Conservation (phyloP, 2,329 filamentous ascomycete species). For the Capronia americana region DNA sequence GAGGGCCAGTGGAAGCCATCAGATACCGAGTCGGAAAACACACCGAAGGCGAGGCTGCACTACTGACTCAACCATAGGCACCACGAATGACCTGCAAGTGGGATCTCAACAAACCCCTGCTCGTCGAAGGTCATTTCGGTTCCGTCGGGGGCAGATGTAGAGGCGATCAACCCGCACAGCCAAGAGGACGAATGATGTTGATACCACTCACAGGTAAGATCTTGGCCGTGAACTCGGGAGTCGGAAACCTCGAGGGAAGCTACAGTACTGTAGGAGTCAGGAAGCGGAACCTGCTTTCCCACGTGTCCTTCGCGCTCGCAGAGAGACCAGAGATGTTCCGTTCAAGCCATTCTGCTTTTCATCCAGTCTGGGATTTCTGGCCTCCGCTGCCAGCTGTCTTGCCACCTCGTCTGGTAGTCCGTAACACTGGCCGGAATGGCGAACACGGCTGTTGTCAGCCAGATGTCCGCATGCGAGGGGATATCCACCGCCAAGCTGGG, state of each 20-base stretch:
- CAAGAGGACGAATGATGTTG: neutral
- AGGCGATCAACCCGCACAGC: neutral
- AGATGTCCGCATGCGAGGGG: slow-evolving; percentile 62
- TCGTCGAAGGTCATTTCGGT: too few relatives aligned
- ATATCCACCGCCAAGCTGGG: slow-evolving; percentile 72
- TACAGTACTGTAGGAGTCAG: neutral
- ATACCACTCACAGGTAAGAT: neutral
- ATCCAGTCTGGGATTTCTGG: slow-evolving; percentile 66
- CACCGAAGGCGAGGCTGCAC: slow-evolving; percentile 4
- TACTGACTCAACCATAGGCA: neutral
- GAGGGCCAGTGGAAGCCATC: neutral
- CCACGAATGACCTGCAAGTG: neutral
- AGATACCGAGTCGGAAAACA: neutral
- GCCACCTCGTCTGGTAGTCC: slow-evolving; percentile 60
- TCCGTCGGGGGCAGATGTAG: neutral
- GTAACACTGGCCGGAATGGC: slow-evolving; percentile 67
- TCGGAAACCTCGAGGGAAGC: neutral
- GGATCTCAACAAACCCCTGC: too few relatives aligned
- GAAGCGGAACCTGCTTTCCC: neutral
- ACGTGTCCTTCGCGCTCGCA: neutral
- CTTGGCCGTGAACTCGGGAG: neutral
- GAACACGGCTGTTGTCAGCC: slow-evolving; percentile 75
- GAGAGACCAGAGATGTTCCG: neutral
- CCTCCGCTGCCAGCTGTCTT: slow-evolving; percentile 65
- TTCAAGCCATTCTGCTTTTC: slow-evolving; percentile 13